Base-by-base conservation (phyloP, 768 basidiomycete genomes). In the Lactarius trivialis region DNA sequence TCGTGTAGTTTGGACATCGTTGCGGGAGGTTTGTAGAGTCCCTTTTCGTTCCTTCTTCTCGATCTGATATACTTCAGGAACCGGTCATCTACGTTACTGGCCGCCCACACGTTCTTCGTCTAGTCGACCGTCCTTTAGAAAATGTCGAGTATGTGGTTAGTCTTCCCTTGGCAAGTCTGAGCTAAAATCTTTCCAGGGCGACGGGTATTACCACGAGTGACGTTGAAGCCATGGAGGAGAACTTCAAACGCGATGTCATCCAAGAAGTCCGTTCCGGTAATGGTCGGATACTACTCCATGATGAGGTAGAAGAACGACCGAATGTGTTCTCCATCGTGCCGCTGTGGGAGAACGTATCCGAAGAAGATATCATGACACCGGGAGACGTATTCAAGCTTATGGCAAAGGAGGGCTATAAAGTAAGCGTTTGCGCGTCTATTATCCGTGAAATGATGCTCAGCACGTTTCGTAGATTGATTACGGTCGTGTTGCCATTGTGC, bases 231-330 rank as follows among this genome's bases (percentile, higher is more conserved):
- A 97, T 98, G 91, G 97, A 98, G 64, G 75, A 82, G 39, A 84
- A 77, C 57, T 85, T 99, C 72, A 96, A 97, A 76, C 81, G 80
- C 53, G 97, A 99, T 69, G 84, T 98, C 12, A 75, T 97, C 7
- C 78, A 81, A 3, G 97, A 99, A 74, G 77, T 95, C n/a, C 79
- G 79, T 45, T 76, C 78, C 33, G 82, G 83, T 37, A 69, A 82
- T 36, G 94, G 94, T 4, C 83, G 91, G 28, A 84, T 99, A 45
- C 77, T 99, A 0, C 81, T 98, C 2, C 97, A 98, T 66, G 96
- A 98, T 68, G 96, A 99, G 75, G 84, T 97, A 7, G 95, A 97
- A 72, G 94, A 96, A 58, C 81, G 89, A 41, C 91, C 94, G 1
- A 95, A 95, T 2, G 80, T 84, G 0, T 98, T 93, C 73, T 81